Conservation (phyloP, 108 stramenopile species). For the Conticribra guillardii region DNA sequence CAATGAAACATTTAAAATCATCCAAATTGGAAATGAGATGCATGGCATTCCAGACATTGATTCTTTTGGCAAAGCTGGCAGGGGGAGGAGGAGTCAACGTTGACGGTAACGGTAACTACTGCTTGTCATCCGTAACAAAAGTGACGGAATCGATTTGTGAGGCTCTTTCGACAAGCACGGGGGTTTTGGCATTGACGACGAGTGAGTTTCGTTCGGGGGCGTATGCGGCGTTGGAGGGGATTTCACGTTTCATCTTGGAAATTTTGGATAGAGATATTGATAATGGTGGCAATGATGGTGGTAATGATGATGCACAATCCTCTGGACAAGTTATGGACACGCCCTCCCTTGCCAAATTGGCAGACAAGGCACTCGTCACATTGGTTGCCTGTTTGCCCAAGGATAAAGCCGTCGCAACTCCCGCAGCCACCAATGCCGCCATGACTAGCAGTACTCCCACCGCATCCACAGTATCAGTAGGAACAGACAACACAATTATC, state of each 20-base stretch:
- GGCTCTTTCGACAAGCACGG: constrained; percentile 10
- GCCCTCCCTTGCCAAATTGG: constrained; percentile 1
- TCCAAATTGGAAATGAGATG: constrained; percentile 38
- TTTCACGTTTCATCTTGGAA: constrained; percentile 23
- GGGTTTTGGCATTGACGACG: constrained; percentile 22
- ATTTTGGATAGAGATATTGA: neutral
- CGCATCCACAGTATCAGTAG: constrained; percentile 3
- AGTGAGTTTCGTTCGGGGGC: constrained; percentile 47
- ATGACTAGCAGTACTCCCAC: too few relatives aligned
- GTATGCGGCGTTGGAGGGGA: constrained; percentile 46
- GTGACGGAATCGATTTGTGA: constrained; percentile 27
- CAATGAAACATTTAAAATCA: constrained; percentile 45
- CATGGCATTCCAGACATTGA: constrained; percentile 23
- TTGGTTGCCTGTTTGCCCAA: constrained; percentile 38
- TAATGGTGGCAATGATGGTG: neutral
- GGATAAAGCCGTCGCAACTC: constrained; percentile 67
- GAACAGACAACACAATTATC: too few relatives aligned
- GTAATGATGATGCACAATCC: neutral
- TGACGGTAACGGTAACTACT: neutral
- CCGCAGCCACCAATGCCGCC: too few relatives aligned
- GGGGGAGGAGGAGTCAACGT: neutral
- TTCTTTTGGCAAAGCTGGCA: constrained; percentile 15
- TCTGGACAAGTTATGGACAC: neutral
- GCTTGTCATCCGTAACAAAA: neutral
- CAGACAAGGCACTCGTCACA: constrained; percentile 26